phyloP scores from a whole-genome alignment of 352 stramenopile genomes.

The Pythium insidiosum region DNA sequence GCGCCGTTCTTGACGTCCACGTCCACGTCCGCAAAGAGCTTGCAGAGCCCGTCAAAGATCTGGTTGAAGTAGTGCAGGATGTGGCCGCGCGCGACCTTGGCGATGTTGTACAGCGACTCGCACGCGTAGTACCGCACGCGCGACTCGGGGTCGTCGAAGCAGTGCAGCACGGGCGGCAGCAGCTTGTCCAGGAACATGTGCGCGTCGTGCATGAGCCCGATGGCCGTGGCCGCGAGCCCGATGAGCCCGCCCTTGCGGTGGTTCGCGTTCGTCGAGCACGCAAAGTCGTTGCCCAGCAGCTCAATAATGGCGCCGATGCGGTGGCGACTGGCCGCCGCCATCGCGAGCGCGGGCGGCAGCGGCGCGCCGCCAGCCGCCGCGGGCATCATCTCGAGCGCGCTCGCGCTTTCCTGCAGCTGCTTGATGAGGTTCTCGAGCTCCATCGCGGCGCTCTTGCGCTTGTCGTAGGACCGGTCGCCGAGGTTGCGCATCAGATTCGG shows the following conservation, averaged over 20 bases:
- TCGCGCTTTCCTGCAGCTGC: constrained; percentile 92
- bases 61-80: constrained; percentile 99
- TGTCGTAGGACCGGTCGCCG: constrained; percentile 98
- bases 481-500: constrained; percentile 86
- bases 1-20: constrained; percentile 98
- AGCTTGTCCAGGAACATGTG: constrained; percentile 91
- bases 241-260: constrained; percentile 99
- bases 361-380: background rate
- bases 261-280: constrained; percentile 97
- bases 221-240: constrained; percentile 95
- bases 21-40: constrained; percentile 98
- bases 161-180: constrained; percentile 97
- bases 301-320: constrained; percentile 94
- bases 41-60: constrained; percentile 97
- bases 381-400: constrained; percentile 52
- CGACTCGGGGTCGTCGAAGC: constrained; percentile 98
- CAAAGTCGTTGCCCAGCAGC: constrained; percentile 97
- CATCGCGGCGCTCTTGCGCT: constrained; percentile 97
- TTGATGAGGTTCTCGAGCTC: constrained; percentile 99
- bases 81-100: constrained; percentile 92
- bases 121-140: constrained; percentile 98
- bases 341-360: too few species aligned
- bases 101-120: constrained; percentile 99
- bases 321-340: constrained; percentile 47
- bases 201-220: constrained; percentile 93